Base-by-base conservation (phyloP, 2,329 filamentous ascomycete genomes). In the Colletotrichum liaoningense region DNA sequence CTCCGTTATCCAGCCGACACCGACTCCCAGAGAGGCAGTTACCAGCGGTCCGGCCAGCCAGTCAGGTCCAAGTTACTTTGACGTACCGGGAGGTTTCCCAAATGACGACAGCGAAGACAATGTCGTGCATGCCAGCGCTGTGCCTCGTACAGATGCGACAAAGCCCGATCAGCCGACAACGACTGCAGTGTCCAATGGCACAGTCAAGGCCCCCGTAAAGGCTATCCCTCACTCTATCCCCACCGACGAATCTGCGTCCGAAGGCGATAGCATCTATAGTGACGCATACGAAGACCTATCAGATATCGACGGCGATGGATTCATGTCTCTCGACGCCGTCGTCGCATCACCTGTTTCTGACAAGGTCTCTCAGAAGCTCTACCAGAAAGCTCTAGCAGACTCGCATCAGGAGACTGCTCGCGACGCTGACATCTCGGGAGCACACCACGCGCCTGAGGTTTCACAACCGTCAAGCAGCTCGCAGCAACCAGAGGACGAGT, bases 261-360 rank as follows among this genome's bases (percentile, higher is more conserved):
- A 91, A 68, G 83, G 83, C 16, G 85, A 84, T 63, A 92, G 89
- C 74, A 87, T 94, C 28, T 95, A 94, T 79, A 94, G 92, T 75
- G 94, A 95, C 81, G 93, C 93, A 1, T 92, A 92, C 67, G 94
- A 95, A 81, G 92, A 95, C 73, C 84, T 93, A 0, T 90, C 89
- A 0, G 91, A 94, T 16, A 78, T 87, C 4, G 91, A 93, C 52
- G 88, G 88, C 2, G 89, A 89, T 59, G 93, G 92, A 0, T 95
- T 94, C 77, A 86, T 91, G 78, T 95, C 93, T 5, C 85, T 95
- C 8, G 88, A 95, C 80, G 93, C 93, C 12, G 89, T 95, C 9
- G 87, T 42, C 76, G 78, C 58, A 57, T 77, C 58, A 56, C 77
- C 58, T 63, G 79, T 77, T 33, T 72, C 74, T 9, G 75, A 74